Evolutionary conservation across 2,329 filamentous ascomycete genomes (phyloP).

Genomic region (Parastagonospora nodorum): DNA sequence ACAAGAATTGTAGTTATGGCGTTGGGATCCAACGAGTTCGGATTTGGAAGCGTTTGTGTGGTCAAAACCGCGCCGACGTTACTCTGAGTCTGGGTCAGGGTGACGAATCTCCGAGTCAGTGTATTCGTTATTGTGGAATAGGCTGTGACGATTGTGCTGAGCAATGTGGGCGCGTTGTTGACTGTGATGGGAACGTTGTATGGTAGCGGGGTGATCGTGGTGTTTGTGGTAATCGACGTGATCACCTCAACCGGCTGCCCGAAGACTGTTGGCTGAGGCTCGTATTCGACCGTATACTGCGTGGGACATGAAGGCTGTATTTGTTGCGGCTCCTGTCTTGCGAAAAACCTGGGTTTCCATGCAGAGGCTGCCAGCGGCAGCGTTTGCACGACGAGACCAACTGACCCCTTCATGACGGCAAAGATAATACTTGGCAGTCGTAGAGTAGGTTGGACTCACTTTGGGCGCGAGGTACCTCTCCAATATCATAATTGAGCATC

Average conservation of each 20-base stretch:
- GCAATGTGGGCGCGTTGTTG: constrained; percentile 2
- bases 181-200: constrained; percentile 5
- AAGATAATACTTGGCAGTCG: not conserved
- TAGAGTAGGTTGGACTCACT: not conserved
- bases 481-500: not conserved
- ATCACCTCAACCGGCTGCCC: constrained; percentile 2
- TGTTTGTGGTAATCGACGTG: constrained; percentile 1
- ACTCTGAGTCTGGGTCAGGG: not conserved
- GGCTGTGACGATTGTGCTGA: constrained; percentile 2
- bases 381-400: not conserved
- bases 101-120: not conserved
- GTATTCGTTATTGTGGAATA: constrained; percentile 1
- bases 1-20: constrained; percentile 1
- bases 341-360: constrained; percentile 1
- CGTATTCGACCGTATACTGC: constrained; percentile 1
- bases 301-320: not conserved
- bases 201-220: not conserved
- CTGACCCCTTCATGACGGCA: not conserved
- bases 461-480: not conserved
- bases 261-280: not conserved
- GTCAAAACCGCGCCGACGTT: not conserved
- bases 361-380: not conserved
- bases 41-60: not conserved
- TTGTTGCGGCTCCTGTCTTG: not conserved
- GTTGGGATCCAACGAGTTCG: not conserved